Evolutionary conservation across 2,329 filamentous ascomycete genomes (phyloP).

Genomic region (Cryphonectria parasitica): DNA sequence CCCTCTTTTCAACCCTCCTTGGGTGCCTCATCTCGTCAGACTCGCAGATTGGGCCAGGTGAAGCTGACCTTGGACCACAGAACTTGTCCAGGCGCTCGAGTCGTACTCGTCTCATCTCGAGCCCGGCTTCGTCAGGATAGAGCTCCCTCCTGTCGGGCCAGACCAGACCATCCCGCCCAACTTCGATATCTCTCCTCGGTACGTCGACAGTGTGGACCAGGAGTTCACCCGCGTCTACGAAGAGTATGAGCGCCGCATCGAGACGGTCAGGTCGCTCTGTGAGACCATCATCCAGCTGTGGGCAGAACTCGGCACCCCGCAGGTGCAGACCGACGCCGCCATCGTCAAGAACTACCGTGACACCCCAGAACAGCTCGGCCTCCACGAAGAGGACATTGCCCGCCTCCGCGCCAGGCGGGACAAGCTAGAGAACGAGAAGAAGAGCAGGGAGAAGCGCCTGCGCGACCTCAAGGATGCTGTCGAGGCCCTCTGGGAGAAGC

Average conservation of each 20-base stretch:
- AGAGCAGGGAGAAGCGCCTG: conserved; percentile 72
- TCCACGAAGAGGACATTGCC: conserved; percentile 84
- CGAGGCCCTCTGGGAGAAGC: conserved; percentile 86
- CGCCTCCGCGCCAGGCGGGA: conserved; percentile 76
- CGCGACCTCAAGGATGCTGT: conserved; percentile 73
- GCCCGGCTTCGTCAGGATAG: conserved; percentile 80
- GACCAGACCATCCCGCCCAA: conserved; percentile 77
- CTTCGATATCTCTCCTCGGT: conserved; percentile 91
- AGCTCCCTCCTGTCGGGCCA: conserved; percentile 79
- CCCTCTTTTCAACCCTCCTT: too few species aligned
- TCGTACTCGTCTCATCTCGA: conserved; percentile 97
- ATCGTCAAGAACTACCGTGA: conserved; percentile 92
- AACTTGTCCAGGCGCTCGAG: conserved; percentile 90
- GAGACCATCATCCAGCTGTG: conserved; percentile 93
- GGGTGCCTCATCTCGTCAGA: not conserved
- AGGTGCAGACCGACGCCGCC: conserved; percentile 84
- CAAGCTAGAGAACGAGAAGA: conserved; percentile 87
- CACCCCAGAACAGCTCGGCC: conserved; percentile 87
- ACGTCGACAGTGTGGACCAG: conserved; percentile 81
- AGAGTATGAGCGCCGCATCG: conserved; percentile 86
- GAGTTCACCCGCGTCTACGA: conserved; percentile 97
- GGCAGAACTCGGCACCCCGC: conserved; percentile 92
- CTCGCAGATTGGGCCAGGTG: not conserved
- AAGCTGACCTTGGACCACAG: conserved; percentile 49
- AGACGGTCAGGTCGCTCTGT: conserved; percentile 71